Evolutionary conservation across 2,329 filamentous ascomycete genomes (phyloP).

Genomic region (Arthrobotrys iridis): DNA sequence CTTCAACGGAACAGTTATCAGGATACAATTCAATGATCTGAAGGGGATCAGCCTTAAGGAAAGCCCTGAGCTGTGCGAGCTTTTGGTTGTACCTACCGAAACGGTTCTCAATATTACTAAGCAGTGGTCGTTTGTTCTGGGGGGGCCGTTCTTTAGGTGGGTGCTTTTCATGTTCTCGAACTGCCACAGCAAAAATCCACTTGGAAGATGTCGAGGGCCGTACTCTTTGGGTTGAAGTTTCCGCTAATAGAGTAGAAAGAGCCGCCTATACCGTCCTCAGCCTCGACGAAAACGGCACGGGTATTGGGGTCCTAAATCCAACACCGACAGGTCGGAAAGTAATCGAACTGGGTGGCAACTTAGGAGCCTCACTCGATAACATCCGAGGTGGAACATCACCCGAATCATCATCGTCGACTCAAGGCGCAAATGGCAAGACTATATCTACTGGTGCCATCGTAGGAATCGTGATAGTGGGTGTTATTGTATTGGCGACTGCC

Average conservation of each 20-base stretch:
- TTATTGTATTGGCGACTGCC: background rate
- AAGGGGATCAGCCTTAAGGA: background rate
- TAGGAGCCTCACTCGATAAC: background rate
- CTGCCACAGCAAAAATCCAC: background rate
- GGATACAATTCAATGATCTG: conserved; percentile 3
- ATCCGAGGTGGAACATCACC: background rate
- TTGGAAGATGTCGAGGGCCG: background rate
- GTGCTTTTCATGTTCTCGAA: background rate
- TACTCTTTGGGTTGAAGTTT: background rate
- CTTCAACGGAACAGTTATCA: background rate
- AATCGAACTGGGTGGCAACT: conserved; percentile 15
- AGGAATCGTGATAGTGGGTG: background rate
- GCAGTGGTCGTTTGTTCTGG: conserved; percentile 15
- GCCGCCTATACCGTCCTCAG: conserved; percentile 1
- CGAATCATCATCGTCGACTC: background rate
- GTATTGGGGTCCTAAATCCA: background rate
- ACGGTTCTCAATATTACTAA: background rate
- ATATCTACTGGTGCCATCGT: conserved; percentile 3
- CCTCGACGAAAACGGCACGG: background rate
- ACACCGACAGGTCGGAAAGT: background rate
- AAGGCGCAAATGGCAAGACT: too few species aligned
- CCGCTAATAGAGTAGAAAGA: background rate
- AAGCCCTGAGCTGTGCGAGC: background rate
- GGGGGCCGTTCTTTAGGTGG: conserved; percentile 9
- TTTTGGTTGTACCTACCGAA: background rate